These are phyloP conservation scores for Talaromyces sp. DNA, from an alignment of 2,329 filamentous ascomycete genomes.

Conservation along the genomic window DNA sequence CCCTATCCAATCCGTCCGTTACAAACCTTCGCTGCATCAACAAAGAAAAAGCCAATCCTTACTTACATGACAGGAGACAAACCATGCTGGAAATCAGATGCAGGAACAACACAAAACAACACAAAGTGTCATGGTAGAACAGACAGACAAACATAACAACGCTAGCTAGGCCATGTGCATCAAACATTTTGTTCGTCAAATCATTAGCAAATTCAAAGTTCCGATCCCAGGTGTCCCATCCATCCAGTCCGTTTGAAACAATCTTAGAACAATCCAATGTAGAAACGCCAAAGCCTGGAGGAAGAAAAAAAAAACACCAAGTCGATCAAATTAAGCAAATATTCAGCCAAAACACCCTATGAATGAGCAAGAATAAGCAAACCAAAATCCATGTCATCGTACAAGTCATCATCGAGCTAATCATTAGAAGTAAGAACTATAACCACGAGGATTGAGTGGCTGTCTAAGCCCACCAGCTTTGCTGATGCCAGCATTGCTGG, in stretches of 20 bases:
- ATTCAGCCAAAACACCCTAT: not conserved
- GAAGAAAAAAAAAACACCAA: not conserved
- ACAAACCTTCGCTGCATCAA: not conserved
- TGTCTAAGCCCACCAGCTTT: conserved; percentile 28
- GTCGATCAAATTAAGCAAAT: not conserved
- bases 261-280: not conserved
- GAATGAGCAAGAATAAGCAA: not conserved
- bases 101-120: conserved; percentile 15
- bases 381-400: not conserved
- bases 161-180: conserved; percentile 10
- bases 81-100: not conserved
- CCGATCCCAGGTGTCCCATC: not conserved
- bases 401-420: not conserved
- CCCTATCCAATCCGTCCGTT: not conserved
- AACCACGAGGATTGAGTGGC: conserved; percentile 29
- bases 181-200: conserved; percentile 11
- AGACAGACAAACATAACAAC: conserved; percentile 9
- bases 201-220: not conserved
- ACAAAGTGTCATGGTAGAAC: conserved; percentile 18
- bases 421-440: conserved; percentile 31
- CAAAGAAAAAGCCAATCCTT: not conserved
- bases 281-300: not conserved
- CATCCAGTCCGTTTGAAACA: not conserved
- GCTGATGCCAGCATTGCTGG: conserved; percentile 30
- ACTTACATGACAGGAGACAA: not conserved